Conservation (phyloP, 1,284 basidiomycete genomes). For the Heterobasidion occidentale region DNA sequence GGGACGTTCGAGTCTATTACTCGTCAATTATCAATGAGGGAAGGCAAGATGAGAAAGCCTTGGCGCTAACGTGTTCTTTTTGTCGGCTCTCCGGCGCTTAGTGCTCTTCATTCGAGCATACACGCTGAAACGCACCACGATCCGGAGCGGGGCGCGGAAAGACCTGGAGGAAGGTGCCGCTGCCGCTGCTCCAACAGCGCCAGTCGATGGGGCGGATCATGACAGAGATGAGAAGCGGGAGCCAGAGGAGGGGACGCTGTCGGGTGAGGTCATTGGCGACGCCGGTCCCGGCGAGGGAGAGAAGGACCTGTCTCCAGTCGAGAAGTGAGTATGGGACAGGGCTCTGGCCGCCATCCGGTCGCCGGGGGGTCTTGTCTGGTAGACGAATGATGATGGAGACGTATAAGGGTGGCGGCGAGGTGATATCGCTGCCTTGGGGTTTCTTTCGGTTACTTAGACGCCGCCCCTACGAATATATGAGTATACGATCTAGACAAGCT, state of each 20-base stretch:
- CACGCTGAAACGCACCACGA: slow-evolving; percentile 49
- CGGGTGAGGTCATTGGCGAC: background rate
- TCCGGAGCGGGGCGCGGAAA: slow-evolving; percentile 27
- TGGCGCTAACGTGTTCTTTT: background rate
- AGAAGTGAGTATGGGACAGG: too few species aligned
- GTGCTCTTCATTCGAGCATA: slow-evolving; percentile 53
- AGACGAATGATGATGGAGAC: too few species aligned
- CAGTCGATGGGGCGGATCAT: background rate
- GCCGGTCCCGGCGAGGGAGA: too few species aligned
- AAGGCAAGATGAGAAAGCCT: too few species aligned
- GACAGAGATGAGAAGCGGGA: background rate
- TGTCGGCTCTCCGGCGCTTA: slow-evolving; percentile 6
- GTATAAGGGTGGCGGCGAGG: too few species aligned
- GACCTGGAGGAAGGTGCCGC: slow-evolving; percentile 11
- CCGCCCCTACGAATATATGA: too few species aligned
- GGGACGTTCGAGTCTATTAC: background rate
- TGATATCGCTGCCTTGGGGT: too few species aligned
- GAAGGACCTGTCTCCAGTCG: too few species aligned
- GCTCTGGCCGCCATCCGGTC: too few species aligned
- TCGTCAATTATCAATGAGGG: background rate
- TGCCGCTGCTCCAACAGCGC: background rate
- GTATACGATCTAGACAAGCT: too few species aligned
- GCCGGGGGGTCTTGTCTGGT: too few species aligned
- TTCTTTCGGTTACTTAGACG: too few species aligned
- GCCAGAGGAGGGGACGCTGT: background rate